phyloP scores from a whole-genome alignment of 78 protist genomes.

The Thecamonas trahens region DNA sequence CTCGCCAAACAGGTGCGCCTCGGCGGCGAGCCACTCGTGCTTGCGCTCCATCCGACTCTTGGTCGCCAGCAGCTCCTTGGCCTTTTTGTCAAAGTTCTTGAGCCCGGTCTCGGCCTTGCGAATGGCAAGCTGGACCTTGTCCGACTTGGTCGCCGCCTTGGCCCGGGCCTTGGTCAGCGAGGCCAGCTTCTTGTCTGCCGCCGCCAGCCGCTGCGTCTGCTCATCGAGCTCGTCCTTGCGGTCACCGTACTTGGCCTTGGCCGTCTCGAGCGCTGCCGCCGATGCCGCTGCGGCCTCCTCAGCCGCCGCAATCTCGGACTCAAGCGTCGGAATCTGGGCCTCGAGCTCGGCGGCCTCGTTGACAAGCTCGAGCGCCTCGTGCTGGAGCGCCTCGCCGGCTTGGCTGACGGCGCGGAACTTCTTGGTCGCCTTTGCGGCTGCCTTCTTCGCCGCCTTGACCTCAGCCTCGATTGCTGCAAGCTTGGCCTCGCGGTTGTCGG shows the following conservation, averaged over 20 bases:
- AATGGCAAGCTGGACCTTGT: neutral
- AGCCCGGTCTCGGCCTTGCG: slow-evolving; percentile 5
- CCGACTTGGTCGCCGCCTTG: neutral
- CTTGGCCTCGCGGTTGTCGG: no score
- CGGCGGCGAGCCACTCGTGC: slow-evolving; percentile 61
- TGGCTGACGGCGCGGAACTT: no score
- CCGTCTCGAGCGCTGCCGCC: neutral
- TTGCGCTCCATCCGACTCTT: neutral
- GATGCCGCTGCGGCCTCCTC: neutral
- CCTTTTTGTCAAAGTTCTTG: slow-evolving; percentile 11
- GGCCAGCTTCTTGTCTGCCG: slow-evolving; percentile 9
- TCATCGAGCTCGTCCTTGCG: neutral
- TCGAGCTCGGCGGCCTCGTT: no score
- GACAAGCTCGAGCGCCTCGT: no score
- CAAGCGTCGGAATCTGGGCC: neutral
- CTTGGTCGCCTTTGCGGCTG: no score
- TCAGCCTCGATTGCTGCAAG: no score
- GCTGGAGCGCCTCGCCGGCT: no score
- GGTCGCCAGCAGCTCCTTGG: slow-evolving; percentile 6
- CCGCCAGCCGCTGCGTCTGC: slow-evolving; percentile 9
- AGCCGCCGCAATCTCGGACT: neutral
- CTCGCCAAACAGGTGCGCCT: slow-evolving; percentile 59
- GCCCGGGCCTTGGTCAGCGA: neutral
- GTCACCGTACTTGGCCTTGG: neutral
- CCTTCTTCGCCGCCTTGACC: neutral